A percentile compares a stretch with the other conserved stretches of the same genome.
These are phyloP conservation scores for Cenococcum geophilum DNA, from an alignment of 495 filamentous ascomycete genomes.

Conservation along the genomic window DNA sequence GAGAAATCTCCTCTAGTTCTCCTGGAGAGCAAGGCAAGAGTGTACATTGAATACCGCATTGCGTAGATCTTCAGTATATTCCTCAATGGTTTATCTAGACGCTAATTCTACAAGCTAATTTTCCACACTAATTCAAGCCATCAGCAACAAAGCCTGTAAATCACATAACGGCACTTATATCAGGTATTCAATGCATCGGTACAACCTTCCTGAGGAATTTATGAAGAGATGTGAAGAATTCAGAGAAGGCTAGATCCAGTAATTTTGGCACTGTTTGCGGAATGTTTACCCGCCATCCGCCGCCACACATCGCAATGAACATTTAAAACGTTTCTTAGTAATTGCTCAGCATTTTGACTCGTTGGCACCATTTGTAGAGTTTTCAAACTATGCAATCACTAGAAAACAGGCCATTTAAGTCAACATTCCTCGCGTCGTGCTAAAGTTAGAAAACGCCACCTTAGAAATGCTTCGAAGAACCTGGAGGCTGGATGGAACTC, in stretches of 20 bases:
- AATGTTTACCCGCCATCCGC: conserved; percentile 4
- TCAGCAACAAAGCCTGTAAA: no score
- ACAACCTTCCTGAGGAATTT: neutral
- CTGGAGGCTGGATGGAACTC: conserved; percentile 27
- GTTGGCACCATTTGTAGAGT: conserved; percentile 20
- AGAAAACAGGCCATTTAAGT: conserved; percentile 19
- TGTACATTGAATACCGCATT: no score
- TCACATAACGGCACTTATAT: no score
- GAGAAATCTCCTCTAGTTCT: neutral
- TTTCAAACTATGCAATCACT: conserved; percentile 18
- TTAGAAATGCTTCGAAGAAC: conserved; percentile 18
- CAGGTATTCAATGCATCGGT: neutral
- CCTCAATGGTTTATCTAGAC: no score
- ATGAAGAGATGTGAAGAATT: neutral
- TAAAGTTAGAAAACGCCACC: conserved; percentile 24
- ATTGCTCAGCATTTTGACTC: conserved; percentile 11
- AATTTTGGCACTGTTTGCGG: conserved; percentile 22
- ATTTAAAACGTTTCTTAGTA: conserved; percentile 11
- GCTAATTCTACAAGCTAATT: no score
- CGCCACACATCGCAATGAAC: conserved; percentile 14
- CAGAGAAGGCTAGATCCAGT: neutral
- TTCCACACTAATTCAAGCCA: no score
- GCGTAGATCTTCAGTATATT: no score
- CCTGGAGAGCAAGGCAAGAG: no score
- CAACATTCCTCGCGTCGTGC: conserved; percentile 19